phyloP scores from a whole-genome alignment of 495 filamentous ascomycete species.

The Podospora pseudopauciseta region DNA sequence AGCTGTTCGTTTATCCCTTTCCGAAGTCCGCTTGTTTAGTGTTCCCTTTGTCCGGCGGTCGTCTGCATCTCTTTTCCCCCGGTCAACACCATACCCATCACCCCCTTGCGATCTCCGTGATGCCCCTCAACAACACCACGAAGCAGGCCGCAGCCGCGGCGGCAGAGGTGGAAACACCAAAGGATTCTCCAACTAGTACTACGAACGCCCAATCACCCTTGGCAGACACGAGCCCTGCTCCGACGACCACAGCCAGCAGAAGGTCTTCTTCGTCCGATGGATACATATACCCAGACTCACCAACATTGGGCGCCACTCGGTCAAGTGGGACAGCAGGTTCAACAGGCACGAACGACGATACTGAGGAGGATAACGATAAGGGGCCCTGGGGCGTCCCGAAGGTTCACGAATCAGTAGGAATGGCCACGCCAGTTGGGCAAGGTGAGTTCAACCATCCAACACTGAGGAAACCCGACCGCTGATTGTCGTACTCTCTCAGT shows the following conservation, averaged over 20 bases:
- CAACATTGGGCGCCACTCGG: slow-evolving; percentile 1
- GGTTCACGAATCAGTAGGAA: background rate
- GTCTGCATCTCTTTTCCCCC: background rate
- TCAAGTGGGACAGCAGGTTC: background rate
- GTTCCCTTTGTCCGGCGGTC: background rate
- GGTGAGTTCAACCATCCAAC: background rate
- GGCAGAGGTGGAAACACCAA: background rate
- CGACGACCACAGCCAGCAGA: background rate
- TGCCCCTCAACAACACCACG: background rate
- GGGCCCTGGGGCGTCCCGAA: background rate
- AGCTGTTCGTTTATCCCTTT: background rate
- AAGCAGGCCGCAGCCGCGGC: background rate
- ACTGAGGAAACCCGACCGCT: background rate
- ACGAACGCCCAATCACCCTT: slow-evolving; percentile 1
- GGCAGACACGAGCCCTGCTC: background rate
- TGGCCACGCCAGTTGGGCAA: background rate
- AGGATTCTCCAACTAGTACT: background rate
- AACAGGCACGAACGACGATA: background rate
- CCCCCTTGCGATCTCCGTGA: background rate
- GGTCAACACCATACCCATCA: background rate
- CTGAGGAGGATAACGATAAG: background rate
- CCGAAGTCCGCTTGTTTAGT: background rate
- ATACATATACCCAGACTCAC: slow-evolving; percentile 1
- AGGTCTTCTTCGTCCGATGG: background rate
- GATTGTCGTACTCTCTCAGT: background rate